A percentile compares a stretch with the other conserved stretches of the same genome.
These are phyloP conservation scores for Cardamine resedifolia DNA, from an alignment of 345 rosid genomes.

Conservation along the genomic window DNA sequence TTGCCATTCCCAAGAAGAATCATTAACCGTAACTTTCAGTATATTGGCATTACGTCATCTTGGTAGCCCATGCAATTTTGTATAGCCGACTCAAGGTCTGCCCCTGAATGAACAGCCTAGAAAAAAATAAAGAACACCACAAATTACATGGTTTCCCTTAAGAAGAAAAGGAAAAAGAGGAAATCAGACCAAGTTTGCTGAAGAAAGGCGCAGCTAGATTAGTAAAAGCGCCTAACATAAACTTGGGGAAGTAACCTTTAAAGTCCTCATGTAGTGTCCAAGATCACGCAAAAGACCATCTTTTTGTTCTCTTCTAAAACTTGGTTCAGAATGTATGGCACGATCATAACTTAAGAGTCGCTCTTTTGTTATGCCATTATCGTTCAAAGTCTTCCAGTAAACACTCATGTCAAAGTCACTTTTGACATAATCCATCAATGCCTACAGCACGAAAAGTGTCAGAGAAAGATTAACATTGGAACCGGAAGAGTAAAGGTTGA, in stretches of 20 bases:
- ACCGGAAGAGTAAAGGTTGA: not conserved
- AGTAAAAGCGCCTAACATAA: constrained; percentile 11
- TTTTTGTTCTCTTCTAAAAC: constrained; percentile 73
- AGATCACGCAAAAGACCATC: constrained; percentile 89
- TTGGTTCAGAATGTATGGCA: constrained; percentile 87
- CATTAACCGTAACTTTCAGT: constrained; percentile 29
- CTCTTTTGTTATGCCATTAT: constrained; percentile 90
- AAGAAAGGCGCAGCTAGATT: constrained; percentile 23
- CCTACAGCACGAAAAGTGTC: constrained; percentile 53
- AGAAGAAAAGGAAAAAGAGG: not conserved
- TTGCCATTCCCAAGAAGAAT: constrained; percentile 28
- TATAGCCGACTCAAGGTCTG: constrained; percentile 96
- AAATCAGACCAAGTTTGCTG: constrained; percentile 19
- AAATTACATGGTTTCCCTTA: constrained; percentile 6
- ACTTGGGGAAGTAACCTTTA: constrained; percentile 63
- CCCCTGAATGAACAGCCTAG: constrained; percentile 99
- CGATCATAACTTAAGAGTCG: constrained; percentile 97
- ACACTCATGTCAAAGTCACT: constrained; percentile 76
- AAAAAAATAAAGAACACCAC: constrained; percentile 33
- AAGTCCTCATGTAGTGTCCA: constrained; percentile 91
- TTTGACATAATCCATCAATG: constrained; percentile 73
- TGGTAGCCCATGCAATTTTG: constrained; percentile 94
- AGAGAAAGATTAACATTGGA: constrained; percentile 11
- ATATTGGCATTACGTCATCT: constrained; percentile 57
- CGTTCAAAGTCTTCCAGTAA: constrained; percentile 96